These are phyloP conservation scores for Mycena capillaripes DNA, from an alignment of 768 basidiomycete species.

Conservation along the genomic window DNA sequence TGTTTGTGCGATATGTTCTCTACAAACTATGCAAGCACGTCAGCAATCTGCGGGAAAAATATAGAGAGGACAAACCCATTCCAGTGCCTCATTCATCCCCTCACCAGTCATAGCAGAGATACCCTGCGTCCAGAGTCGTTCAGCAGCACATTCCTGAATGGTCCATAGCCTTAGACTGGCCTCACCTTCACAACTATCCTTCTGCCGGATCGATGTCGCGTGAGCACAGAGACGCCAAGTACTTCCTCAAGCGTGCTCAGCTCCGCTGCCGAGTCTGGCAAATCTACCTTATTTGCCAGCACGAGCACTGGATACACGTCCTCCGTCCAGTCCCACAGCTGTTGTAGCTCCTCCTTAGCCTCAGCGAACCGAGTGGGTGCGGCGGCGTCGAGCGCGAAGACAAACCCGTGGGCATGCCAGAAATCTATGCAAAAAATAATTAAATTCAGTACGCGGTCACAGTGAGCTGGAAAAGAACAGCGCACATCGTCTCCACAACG, in stretches of 20 bases:
- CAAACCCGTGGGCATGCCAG: slow-evolving; percentile 58
- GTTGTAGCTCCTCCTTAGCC: slow-evolving; percentile 59
- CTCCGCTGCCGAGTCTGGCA: background rate
- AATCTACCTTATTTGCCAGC: slow-evolving; percentile 27
- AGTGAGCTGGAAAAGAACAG: too few relatives aligned
- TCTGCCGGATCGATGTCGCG: background rate
- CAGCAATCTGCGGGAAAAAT: too few relatives aligned
- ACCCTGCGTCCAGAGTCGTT: background rate
- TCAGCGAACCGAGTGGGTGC: slow-evolving; percentile 61
- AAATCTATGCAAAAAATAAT: background rate
- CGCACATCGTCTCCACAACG: slow-evolving; percentile 49
- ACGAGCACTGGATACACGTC: slow-evolving; percentile 6
- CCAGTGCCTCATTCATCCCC: slow-evolving; percentile 9
- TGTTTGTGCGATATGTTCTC: too few relatives aligned
- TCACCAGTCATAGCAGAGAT: slow-evolving; percentile 10
- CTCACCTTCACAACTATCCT: slow-evolving; percentile 4
- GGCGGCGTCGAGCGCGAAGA: slow-evolving; percentile 65
- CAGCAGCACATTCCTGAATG: too few relatives aligned
- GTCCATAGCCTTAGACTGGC: background rate
- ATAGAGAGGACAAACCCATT: slow-evolving; percentile 22
- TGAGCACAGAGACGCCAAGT: background rate
- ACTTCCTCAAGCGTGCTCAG: background rate
- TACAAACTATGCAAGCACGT: too few relatives aligned
- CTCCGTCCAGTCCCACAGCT: slow-evolving; percentile 57
- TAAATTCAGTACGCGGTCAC: too few relatives aligned